Conservation (phyloP, 805 yeast genomes). For the Danielia oregonensis region DNA sequence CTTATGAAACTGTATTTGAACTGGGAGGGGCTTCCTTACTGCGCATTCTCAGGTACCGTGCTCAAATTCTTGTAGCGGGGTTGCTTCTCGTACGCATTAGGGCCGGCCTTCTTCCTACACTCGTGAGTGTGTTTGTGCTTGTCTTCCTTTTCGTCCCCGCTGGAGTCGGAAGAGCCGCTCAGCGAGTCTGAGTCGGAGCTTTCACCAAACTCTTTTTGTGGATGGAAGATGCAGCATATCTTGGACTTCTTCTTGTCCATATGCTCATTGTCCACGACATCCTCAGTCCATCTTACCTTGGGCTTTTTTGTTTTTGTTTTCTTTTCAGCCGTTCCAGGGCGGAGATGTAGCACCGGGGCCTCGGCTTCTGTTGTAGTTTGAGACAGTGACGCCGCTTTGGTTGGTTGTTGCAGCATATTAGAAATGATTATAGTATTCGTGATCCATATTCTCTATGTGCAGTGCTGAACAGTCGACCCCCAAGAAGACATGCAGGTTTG, state of each 20-base stretch:
- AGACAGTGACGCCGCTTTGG: neutral
- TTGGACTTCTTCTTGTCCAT: conserved; percentile 87
- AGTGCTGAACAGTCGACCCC: no score
- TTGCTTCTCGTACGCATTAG: conserved; percentile 87
- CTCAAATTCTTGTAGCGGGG: conserved; percentile 44
- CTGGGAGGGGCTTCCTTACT: no score
- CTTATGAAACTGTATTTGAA: no score
- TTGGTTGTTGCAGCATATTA: neutral
- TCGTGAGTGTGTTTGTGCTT: conserved; percentile 18
- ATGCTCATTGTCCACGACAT: conserved; percentile 84
- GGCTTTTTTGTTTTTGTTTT: conserved; percentile 31
- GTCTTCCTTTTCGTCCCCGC: conserved; percentile 18
- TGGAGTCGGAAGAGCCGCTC: conserved; percentile 29
- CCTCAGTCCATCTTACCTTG: conserved; percentile 79
- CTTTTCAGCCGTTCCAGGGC: conserved; percentile 10
- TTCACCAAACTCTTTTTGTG: conserved; percentile 61
- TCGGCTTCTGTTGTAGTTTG: conserved; percentile 1
- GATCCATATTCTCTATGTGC: no score
- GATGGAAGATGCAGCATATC: conserved; percentile 85
- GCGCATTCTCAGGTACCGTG: conserved; percentile 10
- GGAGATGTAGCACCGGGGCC: conserved; percentile 15
- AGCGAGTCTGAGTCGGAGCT: conserved; percentile 16
- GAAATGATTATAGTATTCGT: no score
- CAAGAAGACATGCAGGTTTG: no score
- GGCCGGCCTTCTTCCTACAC: conserved; percentile 27